phyloP scores from a whole-genome alignment of 352 stramenopile genomes.

The Phytophthora fragariaefolia region DNA sequence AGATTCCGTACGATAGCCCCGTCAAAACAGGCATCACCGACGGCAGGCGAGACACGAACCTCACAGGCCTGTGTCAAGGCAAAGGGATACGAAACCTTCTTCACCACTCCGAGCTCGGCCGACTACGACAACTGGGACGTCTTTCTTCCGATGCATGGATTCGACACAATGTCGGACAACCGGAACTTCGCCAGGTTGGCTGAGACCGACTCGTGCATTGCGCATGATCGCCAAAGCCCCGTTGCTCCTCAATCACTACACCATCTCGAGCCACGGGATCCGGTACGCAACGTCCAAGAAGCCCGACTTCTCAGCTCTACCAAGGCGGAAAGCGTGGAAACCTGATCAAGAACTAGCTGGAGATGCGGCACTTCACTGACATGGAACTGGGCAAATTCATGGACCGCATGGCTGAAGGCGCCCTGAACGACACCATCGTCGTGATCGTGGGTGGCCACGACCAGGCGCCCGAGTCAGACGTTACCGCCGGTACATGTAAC shows the following conservation, averaged over 20 bases:
- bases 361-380: slow-evolving; percentile 66
- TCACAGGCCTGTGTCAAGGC: slow-evolving; percentile 48
- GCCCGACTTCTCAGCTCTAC: slow-evolving; percentile 58
- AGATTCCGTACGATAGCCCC: slow-evolving; percentile 48
- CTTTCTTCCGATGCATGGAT: slow-evolving; percentile 53
- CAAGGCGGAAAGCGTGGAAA: slow-evolving; percentile 24
- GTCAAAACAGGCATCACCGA: slow-evolving; percentile 33
- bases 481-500: too few relatives aligned
- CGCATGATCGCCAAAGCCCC: slow-evolving; percentile 26
- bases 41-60: slow-evolving; percentile 19
- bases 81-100: slow-evolving; percentile 54
- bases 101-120: slow-evolving; percentile 45
- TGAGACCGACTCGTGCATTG: slow-evolving; percentile 42
- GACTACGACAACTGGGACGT: slow-evolving; percentile 52
- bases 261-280: slow-evolving; percentile 54
- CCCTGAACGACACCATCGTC: slow-evolving; percentile 64
- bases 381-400: slow-evolving; percentile 56
- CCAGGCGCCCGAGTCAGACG: too few relatives aligned
- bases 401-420: slow-evolving; percentile 41
- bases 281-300: slow-evolving; percentile 47
- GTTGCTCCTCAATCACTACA: slow-evolving; percentile 59
- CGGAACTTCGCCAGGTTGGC: slow-evolving; percentile 40
- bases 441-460: slow-evolving; percentile 56
- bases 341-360: slow-evolving; percentile 47
- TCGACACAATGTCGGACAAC: slow-evolving; percentile 44